Percentiles rank a stretch among this genome's conserved stretches.
Conservation (phyloP, 2,329 filamentous ascomycete species). For the Phialocephala sp. region DNA sequence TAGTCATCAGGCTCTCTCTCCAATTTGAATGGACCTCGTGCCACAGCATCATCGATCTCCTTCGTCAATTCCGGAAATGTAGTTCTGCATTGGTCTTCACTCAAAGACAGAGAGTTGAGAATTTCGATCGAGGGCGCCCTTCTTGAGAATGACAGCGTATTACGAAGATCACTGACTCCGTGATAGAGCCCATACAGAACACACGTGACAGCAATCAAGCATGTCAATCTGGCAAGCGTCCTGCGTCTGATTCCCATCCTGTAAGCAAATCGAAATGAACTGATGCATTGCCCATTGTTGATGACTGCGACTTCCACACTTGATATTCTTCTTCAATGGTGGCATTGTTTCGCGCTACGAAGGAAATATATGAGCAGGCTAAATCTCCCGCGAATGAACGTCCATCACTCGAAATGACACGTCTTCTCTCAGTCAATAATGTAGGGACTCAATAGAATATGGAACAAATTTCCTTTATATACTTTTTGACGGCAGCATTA, state of each 20-base stretch:
- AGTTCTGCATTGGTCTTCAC: conserved; percentile 49
- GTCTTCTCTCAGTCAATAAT: neutral
- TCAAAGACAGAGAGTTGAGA: conserved; percentile 41
- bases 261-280: neutral
- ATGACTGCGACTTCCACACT: neutral
- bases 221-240: neutral
- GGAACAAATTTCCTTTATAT: too few relatives aligned
- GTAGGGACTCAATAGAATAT: neutral
- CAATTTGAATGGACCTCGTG: conserved; percentile 52
- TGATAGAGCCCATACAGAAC: neutral
- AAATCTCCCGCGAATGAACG: conserved; percentile 18
- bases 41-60: conserved; percentile 53
- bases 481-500: too few relatives aligned
- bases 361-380: conserved; percentile 4
- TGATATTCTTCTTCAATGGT: neutral
- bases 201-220: neutral
- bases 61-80: conserved; percentile 54
- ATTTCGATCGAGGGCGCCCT: conserved; percentile 11
- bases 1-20: conserved; percentile 44
- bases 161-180: neutral
- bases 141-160: neutral
- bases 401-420: conserved; percentile 20
- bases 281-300: neutral
- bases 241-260: neutral
- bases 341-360: neutral